Conservation (phyloP, 768 basidiomycete species). For the Russula lepida region DNA sequence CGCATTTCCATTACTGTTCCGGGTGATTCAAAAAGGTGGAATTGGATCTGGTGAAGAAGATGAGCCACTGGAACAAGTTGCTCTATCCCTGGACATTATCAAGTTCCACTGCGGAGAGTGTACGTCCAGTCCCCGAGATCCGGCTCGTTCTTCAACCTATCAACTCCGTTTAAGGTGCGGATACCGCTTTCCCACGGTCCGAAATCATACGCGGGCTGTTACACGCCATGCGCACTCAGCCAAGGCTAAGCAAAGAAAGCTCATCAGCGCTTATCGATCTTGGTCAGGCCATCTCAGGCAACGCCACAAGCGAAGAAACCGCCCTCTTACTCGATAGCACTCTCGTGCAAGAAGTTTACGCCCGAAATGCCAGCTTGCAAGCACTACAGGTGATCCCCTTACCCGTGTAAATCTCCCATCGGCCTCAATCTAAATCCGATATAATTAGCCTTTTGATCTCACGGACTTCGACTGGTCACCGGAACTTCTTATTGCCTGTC, state of each 20-base stretch:
- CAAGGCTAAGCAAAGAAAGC: constrained; percentile 75
- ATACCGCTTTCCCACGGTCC: constrained; percentile 64
- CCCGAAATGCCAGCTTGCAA: constrained; percentile 83
- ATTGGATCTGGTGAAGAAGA: constrained; percentile 59
- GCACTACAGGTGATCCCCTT: constrained; percentile 59
- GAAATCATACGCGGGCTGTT: constrained; percentile 62
- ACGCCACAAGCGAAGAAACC: constrained; percentile 55
- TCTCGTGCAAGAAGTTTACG: constrained; percentile 79
- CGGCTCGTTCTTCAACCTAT: background rate
- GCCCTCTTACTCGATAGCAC: constrained; percentile 61
- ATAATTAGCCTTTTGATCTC: constrained; percentile 74
- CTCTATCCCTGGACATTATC: constrained; percentile 60
- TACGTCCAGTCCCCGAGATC: constrained; percentile 31
- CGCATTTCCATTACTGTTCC: constrained; percentile 61
- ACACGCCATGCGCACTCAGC: constrained; percentile 65
- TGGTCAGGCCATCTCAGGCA: constrained; percentile 67
- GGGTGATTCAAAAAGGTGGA: constrained; percentile 63
- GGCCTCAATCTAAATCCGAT: background rate
- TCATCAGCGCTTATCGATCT: constrained; percentile 74
- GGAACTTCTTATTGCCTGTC: constrained; percentile 78
- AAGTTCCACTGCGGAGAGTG: constrained; percentile 69
- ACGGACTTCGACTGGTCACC: constrained; percentile 93
- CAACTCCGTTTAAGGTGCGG: constrained; percentile 43
- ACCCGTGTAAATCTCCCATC: background rate
- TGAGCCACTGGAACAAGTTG: constrained; percentile 71